Percentiles rank a stretch among this genome's conserved stretches.
Conservation (phyloP, 345 rosid genomes). For the Eucalyptus leucophloia region DNA sequence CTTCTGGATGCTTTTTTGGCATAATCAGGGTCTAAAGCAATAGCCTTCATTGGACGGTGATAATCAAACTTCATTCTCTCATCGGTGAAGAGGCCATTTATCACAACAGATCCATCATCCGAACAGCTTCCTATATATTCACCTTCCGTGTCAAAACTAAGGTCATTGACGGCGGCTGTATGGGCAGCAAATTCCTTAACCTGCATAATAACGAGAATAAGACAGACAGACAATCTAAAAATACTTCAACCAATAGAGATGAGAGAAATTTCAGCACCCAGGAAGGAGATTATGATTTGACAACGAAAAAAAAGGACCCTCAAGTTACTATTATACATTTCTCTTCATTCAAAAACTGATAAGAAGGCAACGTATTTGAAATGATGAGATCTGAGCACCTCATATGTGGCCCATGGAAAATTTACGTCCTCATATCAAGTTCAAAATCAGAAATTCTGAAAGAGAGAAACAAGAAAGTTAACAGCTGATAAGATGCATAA, state of each 20-base stretch:
- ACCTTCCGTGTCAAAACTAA: conserved; percentile 86
- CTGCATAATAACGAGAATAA: conserved; percentile 13
- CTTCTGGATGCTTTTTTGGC: conserved; percentile 56
- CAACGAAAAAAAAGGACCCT: not conserved
- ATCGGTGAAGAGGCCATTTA: conserved; percentile 92
- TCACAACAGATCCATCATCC: conserved; percentile 89
- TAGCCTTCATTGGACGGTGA: conserved; percentile 97
- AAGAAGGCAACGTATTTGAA: not conserved
- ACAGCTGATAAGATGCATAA: not conserved
- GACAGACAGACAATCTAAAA: not conserved
- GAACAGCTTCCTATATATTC: conserved; percentile 98
- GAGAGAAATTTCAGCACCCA: not conserved
- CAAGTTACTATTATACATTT: not conserved
- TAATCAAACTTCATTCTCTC: conserved; percentile 85
- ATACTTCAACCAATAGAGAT: not conserved
- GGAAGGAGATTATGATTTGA: not conserved
- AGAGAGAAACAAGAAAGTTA: not conserved
- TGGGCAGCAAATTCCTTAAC: conserved; percentile 75
- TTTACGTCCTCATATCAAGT: not conserved
- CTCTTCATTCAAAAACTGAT: not conserved
- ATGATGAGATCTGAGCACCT: not conserved
- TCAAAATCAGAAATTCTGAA: not conserved
- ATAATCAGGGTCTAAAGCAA: conserved; percentile 90
- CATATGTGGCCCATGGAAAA: not conserved
- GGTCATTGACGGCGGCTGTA: conserved; percentile 85